phyloP scores from a whole-genome alignment of 805 yeast species.

The Teunomyces pallodes region DNA sequence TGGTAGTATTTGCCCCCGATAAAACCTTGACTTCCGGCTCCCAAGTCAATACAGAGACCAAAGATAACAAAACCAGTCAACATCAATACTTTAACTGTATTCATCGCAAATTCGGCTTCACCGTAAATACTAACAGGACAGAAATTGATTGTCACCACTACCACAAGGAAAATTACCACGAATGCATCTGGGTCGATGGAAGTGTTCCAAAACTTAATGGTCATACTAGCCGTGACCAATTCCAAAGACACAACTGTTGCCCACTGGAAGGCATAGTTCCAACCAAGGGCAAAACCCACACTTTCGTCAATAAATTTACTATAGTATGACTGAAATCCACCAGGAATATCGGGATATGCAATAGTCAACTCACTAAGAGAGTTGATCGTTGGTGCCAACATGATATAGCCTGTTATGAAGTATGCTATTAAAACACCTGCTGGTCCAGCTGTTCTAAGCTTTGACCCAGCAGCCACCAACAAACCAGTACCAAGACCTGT shows the following conservation, averaged over 20 bases:
- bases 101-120: slow-evolving; percentile 30
- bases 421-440: slow-evolving; percentile 22
- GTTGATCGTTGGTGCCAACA: slow-evolving; percentile 28
- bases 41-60: slow-evolving; percentile 26
- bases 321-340: slow-evolving; percentile 29
- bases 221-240: slow-evolving; percentile 25
- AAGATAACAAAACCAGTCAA: slow-evolving; percentile 27
- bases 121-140: slow-evolving; percentile 29
- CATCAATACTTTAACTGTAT: slow-evolving; percentile 21
- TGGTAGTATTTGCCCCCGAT: slow-evolving; percentile 33
- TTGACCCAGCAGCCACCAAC: slow-evolving; percentile 28
- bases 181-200: slow-evolving; percentile 17
- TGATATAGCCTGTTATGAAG: slow-evolving; percentile 20
- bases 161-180: slow-evolving; percentile 23
- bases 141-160: slow-evolving; percentile 21
- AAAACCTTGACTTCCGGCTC: slow-evolving; percentile 26
- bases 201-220: slow-evolving; percentile 26
- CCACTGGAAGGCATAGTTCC: slow-evolving; percentile 37
- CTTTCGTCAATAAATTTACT: slow-evolving; percentile 35
- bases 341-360: slow-evolving; percentile 24
- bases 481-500: slow-evolving; percentile 33
- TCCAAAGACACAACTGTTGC: slow-evolving; percentile 25
- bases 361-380: slow-evolving; percentile 27
- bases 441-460: slow-evolving; percentile 25
- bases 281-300: slow-evolving; percentile 36